A percentile compares a stretch with the other conserved stretches of the same genome.
Conservation (phyloP, 2,329 filamentous ascomycete species). For the Fusarium equiseti region DNA sequence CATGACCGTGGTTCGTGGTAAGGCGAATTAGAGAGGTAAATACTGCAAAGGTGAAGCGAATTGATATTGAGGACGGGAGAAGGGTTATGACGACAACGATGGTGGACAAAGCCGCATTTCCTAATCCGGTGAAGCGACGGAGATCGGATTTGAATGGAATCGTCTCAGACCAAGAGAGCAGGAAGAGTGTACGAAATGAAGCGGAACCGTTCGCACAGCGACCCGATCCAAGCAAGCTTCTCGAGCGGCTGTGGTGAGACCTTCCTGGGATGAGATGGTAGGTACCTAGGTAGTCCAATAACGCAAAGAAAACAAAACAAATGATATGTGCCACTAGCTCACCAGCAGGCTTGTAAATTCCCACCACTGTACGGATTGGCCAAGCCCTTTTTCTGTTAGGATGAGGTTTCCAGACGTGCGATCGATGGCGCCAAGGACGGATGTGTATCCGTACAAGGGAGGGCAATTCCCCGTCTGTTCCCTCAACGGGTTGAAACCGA, state of each 20-base stretch:
- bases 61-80: background rate
- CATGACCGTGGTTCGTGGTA: slow-evolving; percentile 33
- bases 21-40: slow-evolving; percentile 14
- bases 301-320: background rate
- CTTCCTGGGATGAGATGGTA: background rate
- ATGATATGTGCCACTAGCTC: background rate
- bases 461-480: slow-evolving; percentile 29
- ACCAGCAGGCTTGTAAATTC: background rate
- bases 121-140: slow-evolving; percentile 6
- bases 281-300: background rate
- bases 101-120: slow-evolving; percentile 19
- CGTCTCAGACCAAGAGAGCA: background rate
- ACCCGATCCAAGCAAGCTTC: slow-evolving; percentile 1
- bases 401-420: slow-evolving; percentile 13
- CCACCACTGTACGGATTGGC: slow-evolving; percentile 1
- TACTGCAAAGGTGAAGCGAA: slow-evolving; percentile 4
- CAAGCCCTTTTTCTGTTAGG: slow-evolving; percentile 22
- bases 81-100: slow-evolving; percentile 31
- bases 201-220: slow-evolving; percentile 3
- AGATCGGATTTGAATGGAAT: background rate
- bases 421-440: slow-evolving; percentile 6
- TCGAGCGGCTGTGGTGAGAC: slow-evolving; percentile 18
- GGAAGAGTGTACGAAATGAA: background rate
- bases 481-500: background rate
- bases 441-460: slow-evolving; percentile 17